Percentiles rank a stretch among this genome's conserved stretches.
phyloP scores from a whole-genome alignment of 2,329 filamentous ascomycete species.

The Claviceps africana region DNA sequence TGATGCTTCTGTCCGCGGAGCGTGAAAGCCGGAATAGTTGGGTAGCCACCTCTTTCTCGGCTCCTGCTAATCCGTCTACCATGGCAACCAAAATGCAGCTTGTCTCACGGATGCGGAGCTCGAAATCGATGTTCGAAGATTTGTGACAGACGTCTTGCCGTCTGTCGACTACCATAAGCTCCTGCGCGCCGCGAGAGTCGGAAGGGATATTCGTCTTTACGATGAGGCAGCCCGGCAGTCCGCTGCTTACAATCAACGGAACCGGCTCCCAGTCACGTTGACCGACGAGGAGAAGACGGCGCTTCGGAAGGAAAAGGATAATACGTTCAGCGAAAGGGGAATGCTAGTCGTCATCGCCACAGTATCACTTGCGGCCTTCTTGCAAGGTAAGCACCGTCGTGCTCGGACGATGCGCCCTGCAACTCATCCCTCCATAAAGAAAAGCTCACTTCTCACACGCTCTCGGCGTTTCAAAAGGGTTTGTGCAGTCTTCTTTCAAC shows the following conservation, averaged over 20 bases:
- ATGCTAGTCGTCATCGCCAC: slow-evolving; percentile 28
- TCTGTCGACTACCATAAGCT: slow-evolving; percentile 17
- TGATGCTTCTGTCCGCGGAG: not conserved
- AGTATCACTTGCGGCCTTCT: slow-evolving; percentile 28
- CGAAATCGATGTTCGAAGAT: slow-evolving; percentile 20
- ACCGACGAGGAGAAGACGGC: slow-evolving; percentile 22
- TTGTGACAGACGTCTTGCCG: slow-evolving; percentile 16
- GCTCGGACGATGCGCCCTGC: not conserved
- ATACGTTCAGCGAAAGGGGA: slow-evolving; percentile 23
- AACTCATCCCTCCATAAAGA: not conserved
- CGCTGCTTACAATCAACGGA: slow-evolving; percentile 7
- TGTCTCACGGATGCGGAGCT: slow-evolving; percentile 24
- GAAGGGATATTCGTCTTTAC: slow-evolving; percentile 25
- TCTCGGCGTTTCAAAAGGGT: slow-evolving; percentile 15
- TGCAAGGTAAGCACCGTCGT: slow-evolving; percentile 17
- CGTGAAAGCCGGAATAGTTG: not conserved
- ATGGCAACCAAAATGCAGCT: slow-evolving; percentile 13
- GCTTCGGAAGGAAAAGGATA: slow-evolving; percentile 23
- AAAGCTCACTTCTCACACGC: not conserved
- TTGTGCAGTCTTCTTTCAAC: slow-evolving; percentile 31
- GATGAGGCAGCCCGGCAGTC: slow-evolving; percentile 20
- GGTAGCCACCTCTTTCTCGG: not conserved
- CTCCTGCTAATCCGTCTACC: not conserved
- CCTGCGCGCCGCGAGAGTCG: slow-evolving; percentile 26
- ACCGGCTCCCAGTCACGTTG: slow-evolving; percentile 18